These are phyloP conservation scores for Moringa oleifera DNA, from an alignment of 345 rosid genomes.

Conservation along the genomic window DNA sequence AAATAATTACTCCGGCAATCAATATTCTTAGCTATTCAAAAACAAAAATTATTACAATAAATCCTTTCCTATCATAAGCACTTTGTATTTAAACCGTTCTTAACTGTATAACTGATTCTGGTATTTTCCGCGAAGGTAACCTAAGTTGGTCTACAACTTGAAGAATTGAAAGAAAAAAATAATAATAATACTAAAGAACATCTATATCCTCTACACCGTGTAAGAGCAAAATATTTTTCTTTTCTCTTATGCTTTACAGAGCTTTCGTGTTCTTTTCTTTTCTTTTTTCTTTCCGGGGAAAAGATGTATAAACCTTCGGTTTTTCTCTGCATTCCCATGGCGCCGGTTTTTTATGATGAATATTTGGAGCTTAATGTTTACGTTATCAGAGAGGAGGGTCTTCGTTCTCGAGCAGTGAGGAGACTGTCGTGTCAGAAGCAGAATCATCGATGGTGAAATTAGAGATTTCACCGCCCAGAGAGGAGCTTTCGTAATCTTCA, in stretches of 20 bases:
- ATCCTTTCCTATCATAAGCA: too few species aligned
- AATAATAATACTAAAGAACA: too few species aligned
- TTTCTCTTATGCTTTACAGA: not conserved
- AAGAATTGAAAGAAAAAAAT: too few species aligned
- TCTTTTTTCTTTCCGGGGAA: not conserved
- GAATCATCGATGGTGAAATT: conserved; percentile 52
- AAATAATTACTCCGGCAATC: too few species aligned
- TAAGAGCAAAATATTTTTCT: not conserved
- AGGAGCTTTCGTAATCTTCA: conserved; percentile 69
- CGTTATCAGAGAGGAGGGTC: conserved; percentile 24
- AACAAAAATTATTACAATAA: too few species aligned
- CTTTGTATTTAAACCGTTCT: too few species aligned
- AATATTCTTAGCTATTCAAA: too few species aligned
- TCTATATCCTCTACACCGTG: too few species aligned
- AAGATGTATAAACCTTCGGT: not conserved
- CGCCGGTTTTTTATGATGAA: not conserved
- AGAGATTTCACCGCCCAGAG: conserved; percentile 54
- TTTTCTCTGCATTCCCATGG: not conserved
- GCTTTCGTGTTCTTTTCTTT: not conserved
- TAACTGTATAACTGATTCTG: too few species aligned
- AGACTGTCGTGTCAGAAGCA: conserved; percentile 51
- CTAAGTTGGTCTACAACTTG: too few species aligned
- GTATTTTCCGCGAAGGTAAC: too few species aligned
- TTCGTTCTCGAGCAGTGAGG: conserved; percentile 45
- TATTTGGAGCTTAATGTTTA: not conserved